Conservation (phyloP, 768 basidiomycete species). For the Lentinus tigrinus region DNA sequence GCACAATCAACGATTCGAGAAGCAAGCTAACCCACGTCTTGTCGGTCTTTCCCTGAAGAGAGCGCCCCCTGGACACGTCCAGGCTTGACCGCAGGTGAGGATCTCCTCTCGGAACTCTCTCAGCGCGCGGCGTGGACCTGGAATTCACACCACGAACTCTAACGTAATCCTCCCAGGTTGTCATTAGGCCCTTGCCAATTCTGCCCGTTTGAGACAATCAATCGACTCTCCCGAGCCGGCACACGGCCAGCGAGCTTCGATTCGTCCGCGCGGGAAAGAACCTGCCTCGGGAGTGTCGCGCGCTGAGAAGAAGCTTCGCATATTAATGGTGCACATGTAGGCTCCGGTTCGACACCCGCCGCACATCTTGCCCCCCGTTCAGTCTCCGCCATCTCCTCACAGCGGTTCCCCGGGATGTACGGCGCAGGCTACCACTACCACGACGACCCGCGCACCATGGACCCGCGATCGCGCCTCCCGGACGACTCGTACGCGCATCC, state of each 20-base stretch:
- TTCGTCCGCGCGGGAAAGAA: neutral
- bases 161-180: neutral
- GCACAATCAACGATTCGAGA: constrained; percentile 12
- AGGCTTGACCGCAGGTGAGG: neutral
- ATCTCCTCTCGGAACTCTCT: neutral
- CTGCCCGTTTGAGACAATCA: neutral
- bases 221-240: constrained; percentile 2
- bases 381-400: constrained; percentile 17
- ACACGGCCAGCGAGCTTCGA: constrained; percentile 2
- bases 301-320: constrained; percentile 8
- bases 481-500: constrained; percentile 4
- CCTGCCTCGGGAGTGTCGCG: constrained; percentile 9
- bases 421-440: constrained; percentile 5
- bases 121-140: neutral
- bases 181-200: neutral
- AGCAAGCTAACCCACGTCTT: neutral
- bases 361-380: constrained; percentile 10
- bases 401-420: constrained; percentile 16
- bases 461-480: constrained; percentile 9
- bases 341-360: constrained; percentile 16
- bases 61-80: neutral
- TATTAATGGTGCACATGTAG: constrained; percentile 7
- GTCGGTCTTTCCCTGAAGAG: neutral
- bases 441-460: constrained; percentile 8
- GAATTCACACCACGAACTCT: neutral